Conservation (phyloP, 345 rosid genomes). For the Raphanus raphanistrum region DNA sequence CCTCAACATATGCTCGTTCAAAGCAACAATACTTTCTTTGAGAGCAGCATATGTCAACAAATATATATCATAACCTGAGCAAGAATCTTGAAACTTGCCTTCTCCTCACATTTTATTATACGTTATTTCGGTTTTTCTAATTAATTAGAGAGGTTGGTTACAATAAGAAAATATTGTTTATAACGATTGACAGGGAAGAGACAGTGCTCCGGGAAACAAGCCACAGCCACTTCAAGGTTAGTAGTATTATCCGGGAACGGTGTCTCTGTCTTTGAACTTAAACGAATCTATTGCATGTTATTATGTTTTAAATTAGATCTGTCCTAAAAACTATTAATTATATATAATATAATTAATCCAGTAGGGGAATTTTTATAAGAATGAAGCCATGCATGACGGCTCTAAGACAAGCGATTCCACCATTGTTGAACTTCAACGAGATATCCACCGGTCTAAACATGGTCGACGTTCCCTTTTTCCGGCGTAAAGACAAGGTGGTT, state of each 20-base stretch:
- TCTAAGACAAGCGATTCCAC: conserved; percentile 50
- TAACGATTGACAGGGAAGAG: conserved; percentile 35
- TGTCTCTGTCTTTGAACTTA: conserved; percentile 26
- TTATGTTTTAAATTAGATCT: conserved; percentile 32
- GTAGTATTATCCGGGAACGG: conserved; percentile 31
- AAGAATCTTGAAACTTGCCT: conserved; percentile 11
- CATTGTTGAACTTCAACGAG: conserved; percentile 49
- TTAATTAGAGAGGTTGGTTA: not conserved
- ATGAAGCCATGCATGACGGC: conserved; percentile 53
- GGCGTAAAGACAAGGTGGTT: conserved; percentile 67
- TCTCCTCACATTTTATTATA: not conserved
- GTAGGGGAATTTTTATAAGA: conserved; percentile 33
- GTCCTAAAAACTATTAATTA: conserved; percentile 19
- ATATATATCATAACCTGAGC: conserved; percentile 7
- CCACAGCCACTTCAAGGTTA: conserved; percentile 42
- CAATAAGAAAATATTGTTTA: not conserved
- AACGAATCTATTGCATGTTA: conserved; percentile 38
- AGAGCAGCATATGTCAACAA: not conserved
- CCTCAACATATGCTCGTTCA: conserved; percentile 16
- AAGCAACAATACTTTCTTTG: conserved; percentile 16
- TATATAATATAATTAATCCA: conserved; percentile 5
- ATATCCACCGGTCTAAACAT: conserved; percentile 34
- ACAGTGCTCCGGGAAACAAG: conserved; percentile 40
- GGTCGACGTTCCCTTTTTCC: conserved; percentile 49
- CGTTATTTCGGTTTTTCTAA: not conserved